These are phyloP conservation scores for Syzygium oleosum DNA, from an alignment of 345 rosid species.

Conservation along the genomic window DNA sequence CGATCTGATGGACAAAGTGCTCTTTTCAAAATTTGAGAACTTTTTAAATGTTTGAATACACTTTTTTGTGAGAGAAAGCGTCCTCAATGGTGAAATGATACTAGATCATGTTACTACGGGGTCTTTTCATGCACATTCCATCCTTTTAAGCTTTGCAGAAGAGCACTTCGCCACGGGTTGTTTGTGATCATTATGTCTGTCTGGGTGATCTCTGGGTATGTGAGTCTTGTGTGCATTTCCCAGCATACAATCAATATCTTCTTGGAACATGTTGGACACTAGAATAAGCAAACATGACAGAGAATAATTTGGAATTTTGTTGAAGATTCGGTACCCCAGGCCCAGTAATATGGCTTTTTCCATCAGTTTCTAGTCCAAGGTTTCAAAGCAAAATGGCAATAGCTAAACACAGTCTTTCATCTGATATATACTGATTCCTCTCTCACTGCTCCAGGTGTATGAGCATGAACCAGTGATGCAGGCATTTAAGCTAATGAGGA, in stretches of 20 bases:
- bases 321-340: neutral
- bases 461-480: conserved; percentile 98
- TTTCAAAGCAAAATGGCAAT: neutral
- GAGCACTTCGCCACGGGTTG: neutral
- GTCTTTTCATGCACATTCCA: neutral
- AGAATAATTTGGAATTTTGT: neutral
- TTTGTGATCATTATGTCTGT: neutral
- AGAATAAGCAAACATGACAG: neutral
- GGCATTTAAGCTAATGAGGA: conserved; percentile 91
- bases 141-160: neutral
- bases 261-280: neutral
- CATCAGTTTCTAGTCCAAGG: neutral
- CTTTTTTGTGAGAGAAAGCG: neutral
- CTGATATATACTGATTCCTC: neutral
- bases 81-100: neutral
- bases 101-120: neutral
- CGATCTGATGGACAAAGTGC: neutral
- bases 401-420: neutral
- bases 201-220: neutral
- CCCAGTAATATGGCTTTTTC: neutral
- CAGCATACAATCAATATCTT: neutral
- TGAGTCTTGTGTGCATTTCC: neutral
- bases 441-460: conserved; percentile 37
- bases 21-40: neutral
- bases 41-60: neutral